These are phyloP conservation scores for Microbotryum saponariae DNA, from an alignment of 1,284 basidiomycete genomes.

Conservation along the genomic window DNA sequence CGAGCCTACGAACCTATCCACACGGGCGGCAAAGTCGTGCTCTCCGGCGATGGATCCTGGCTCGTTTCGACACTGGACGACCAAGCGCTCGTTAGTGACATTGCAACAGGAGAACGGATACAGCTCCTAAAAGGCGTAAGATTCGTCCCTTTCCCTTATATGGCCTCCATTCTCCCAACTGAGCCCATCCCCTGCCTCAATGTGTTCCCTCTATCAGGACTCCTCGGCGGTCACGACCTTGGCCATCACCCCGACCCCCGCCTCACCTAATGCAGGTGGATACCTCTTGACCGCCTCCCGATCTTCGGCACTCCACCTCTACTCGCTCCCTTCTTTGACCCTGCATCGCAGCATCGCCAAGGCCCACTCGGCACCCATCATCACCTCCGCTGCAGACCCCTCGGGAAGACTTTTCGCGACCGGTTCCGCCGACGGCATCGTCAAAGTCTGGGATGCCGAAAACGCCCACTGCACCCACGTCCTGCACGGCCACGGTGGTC, in stretches of 20 bases:
- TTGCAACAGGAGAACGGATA: slow-evolving; percentile 63
- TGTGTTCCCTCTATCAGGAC: slow-evolving; percentile 41
- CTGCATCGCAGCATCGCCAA: slow-evolving; percentile 66
- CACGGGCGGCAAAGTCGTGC: slow-evolving; percentile 74
- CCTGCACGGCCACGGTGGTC: slow-evolving; percentile 92
- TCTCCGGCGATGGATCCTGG: slow-evolving; percentile 68
- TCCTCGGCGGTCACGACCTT: slow-evolving; percentile 49
- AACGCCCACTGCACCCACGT: slow-evolving; percentile 88
- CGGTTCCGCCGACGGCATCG: slow-evolving; percentile 87
- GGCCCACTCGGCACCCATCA: slow-evolving; percentile 87
- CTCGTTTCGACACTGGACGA: slow-evolving; percentile 82
- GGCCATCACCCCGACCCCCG: slow-evolving; percentile 36
- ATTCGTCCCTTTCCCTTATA: slow-evolving; percentile 29
- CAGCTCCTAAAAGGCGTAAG: slow-evolving; percentile 74
- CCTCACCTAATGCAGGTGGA: slow-evolving; percentile 37
- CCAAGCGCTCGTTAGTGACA: slow-evolving; percentile 73
- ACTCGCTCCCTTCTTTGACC: slow-evolving; percentile 46
- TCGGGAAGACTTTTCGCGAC: slow-evolving; percentile 86
- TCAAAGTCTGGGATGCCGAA: slow-evolving; percentile 91
- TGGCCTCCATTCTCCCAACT: too few relatives aligned
- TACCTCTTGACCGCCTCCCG: slow-evolving; percentile 47
- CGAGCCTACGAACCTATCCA: slow-evolving; percentile 56
- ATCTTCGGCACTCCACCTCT: slow-evolving; percentile 48
- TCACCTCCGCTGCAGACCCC: slow-evolving; percentile 76
- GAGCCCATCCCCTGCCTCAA: too few relatives aligned